Base-by-base conservation (phyloP, 2,329 filamentous ascomycete species). In the Stachybotrys chlorohalonatus region DNA sequence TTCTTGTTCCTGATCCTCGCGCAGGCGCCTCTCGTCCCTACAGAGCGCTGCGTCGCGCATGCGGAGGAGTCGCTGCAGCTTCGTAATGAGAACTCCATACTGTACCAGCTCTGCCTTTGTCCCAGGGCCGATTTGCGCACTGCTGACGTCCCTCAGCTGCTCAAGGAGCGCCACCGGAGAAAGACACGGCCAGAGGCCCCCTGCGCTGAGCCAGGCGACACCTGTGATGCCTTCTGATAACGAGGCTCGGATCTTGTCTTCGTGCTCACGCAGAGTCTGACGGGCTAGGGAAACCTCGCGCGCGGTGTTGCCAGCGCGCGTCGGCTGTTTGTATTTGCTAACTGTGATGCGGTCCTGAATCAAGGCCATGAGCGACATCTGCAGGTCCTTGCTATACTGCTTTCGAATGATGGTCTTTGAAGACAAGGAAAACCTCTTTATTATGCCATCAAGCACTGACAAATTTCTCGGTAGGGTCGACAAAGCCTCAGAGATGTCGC, bases 151-250 rank as follows among this genome's bases (percentile, higher is more conserved):
- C 7, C 75, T 69, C 0, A 84, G 63, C 42, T 78, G 75, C 48
- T 76, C 71, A 0, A 84, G 70, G 0, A 83, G 56, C 0, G 74
- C 66, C 0, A 72, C 54, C 0, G 66, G 67, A 0, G 74, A 78
- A 2, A 76, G 56, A 1, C 65, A 68, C 0, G 80, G 80, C 73
- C 75, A 80, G 0, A 81, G 62, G 0, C 70, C 63, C 0, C 69
- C 74, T 0, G 60, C 31, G 9, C 64, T 55, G 0, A 81, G 70
- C 78, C 78, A 81, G 4, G 3, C 1, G 7, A 15, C 51, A 7
- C 16, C 49, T 1, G 24, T 1, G 1, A 46, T 46, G 7, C 13
- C 30, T 0, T 24, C 2, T 0, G 45, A 53, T 8, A 59, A 7
- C 0, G 2, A 49, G 0, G 9, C 11, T 1, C 47, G 31, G 0